A percentile compares a stretch with the other conserved stretches of the same genome.
phyloP scores from a whole-genome alignment of 2,329 filamentous ascomycete species.

The Colletotrichum gigasporum region DNA sequence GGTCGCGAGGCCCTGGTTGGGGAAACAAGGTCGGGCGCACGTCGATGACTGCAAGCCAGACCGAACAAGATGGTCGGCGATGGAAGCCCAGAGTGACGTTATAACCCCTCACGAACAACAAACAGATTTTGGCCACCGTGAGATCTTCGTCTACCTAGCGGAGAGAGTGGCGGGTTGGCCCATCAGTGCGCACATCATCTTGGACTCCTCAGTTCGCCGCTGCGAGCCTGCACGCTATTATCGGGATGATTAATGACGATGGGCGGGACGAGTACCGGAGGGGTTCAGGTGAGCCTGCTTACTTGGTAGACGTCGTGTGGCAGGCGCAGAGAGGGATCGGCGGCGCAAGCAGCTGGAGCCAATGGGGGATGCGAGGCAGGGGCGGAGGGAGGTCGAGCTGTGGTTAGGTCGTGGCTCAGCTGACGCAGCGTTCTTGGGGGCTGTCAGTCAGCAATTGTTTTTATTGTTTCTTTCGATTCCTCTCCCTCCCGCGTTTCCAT shows the following conservation, averaged over 20 bases:
- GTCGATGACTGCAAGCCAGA: not conserved
- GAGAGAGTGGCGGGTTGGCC: not conserved
- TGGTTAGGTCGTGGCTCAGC: conserved; percentile 22
- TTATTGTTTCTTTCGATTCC: not conserved
- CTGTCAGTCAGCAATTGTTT: not conserved
- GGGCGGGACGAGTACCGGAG: not conserved
- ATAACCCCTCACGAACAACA: not conserved
- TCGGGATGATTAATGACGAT: conserved; percentile 21
- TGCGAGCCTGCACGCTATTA: conserved; percentile 2
- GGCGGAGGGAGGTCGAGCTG: conserved; percentile 4
- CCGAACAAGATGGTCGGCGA: not conserved
- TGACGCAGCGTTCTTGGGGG: conserved; percentile 10
- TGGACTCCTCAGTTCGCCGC: conserved; percentile 2
- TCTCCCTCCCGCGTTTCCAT: not conserved
- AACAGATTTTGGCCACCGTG: not conserved
- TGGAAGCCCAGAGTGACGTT: conserved; percentile 15
- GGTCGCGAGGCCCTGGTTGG: not conserved
- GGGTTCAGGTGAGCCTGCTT: conserved; percentile 14
- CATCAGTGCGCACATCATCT: not conserved
- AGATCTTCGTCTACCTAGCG: conserved; percentile 2
- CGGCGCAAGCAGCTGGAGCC: conserved; percentile 15
- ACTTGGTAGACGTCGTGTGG: not conserved
- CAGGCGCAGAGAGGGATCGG: conserved; percentile 10
- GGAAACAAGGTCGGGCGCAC: not conserved
- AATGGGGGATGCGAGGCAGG: conserved; percentile 12